phyloP scores from a whole-genome alignment of 148 eudicot genomes.

The Vaccinium myrtillus region DNA sequence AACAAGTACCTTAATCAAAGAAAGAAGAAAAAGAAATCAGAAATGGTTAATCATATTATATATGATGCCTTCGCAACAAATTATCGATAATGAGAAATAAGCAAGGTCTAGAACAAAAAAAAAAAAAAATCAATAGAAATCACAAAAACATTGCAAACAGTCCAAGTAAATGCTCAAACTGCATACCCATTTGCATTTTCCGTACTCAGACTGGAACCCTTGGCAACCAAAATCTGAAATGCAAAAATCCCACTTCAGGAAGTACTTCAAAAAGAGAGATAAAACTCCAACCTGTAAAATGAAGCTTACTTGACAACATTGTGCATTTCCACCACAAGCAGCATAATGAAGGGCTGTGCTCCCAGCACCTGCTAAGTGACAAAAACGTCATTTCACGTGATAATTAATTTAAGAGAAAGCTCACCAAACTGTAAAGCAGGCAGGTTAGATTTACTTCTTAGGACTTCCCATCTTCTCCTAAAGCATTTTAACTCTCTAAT shows the following conservation, averaged over 20 bases:
- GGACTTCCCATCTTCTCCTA: not conserved
- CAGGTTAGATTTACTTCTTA: not conserved
- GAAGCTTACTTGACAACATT: constrained; percentile 76
- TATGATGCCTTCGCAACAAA: not conserved
- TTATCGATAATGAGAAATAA: not conserved
- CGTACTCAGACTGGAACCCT: constrained; percentile 62
- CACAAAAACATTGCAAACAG: not conserved
- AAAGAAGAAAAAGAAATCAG: not conserved
- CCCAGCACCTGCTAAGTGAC: constrained; percentile 65
- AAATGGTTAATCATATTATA: not conserved
- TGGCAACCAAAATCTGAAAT: constrained; percentile 66
- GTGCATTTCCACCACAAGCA: constrained; percentile 85
- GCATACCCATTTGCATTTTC: constrained; percentile 79
- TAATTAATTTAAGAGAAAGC: not conserved
- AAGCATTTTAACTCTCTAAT: not conserved
- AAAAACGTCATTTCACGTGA: not conserved
- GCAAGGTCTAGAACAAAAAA: not conserved
- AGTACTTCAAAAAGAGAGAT: constrained; percentile 12
- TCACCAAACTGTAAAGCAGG: not conserved
- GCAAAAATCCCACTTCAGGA: not conserved
- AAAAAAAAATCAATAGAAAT: not conserved
- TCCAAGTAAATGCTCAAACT: not conserved
- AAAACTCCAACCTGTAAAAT: not conserved
- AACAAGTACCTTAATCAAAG: not conserved
- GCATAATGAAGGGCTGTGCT: constrained; percentile 95